Conservation (phyloP, 78 protist genomes). For the Dictyostelium discoideum region dicty_2.7 NC_007088.5:6906501-6907000, state of each 20-base stretch:
- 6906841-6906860: not conserved
- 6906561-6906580: conserved; percentile 66
- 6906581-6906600: conserved; percentile 33
- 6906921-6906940: not conserved
- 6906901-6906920: not conserved
- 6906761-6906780: conserved; percentile 30
- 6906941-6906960: not conserved
- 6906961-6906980: not conserved
- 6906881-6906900: not conserved
- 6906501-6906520: not conserved
- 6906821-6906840: conserved; percentile 22
- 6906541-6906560: conserved; percentile 25
- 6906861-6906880: too few species aligned
- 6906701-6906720: conserved; percentile 6
- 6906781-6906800: conserved; percentile 60
- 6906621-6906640: conserved; percentile 72
- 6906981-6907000: not conserved
- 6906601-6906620: conserved; percentile 70
- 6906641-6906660: conserved; percentile 65
- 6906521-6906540: conserved; percentile 75
- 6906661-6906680: conserved; percentile 36
- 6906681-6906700: conserved; percentile 44
- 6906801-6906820: conserved; percentile 65
- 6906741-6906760: conserved; percentile 33
- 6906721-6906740: conserved; percentile 62